Evolutionary conservation across 2,329 filamentous ascomycete genomes (phyloP).

Genomic region (Scytalidium sp.): DNA sequence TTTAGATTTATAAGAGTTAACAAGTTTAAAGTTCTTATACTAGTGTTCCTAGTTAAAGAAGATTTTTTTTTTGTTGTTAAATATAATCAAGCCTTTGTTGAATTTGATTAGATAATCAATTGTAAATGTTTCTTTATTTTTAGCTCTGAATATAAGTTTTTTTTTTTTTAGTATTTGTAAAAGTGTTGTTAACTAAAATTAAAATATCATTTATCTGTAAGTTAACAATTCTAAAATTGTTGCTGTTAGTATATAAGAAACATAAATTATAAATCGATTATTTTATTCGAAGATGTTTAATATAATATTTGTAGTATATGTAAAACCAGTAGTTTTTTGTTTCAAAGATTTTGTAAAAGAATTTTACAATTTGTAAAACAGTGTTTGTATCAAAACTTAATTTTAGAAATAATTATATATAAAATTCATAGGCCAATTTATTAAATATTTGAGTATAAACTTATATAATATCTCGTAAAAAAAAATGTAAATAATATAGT

Average conservation of each 20-base stretch:
- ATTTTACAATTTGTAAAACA: constrained; percentile 3
- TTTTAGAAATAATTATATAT: constrained; percentile 2
- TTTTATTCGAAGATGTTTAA: constrained; percentile 3
- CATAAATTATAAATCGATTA: constrained; percentile 6
- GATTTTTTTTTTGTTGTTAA: neutral
- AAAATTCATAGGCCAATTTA: constrained; percentile 8
- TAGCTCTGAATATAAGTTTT: constrained; percentile 6
- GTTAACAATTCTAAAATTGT: constrained; percentile 5
- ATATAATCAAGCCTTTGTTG: neutral
- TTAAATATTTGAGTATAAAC: constrained; percentile 8
- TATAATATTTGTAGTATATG: constrained; percentile 9
- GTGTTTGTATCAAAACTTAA: neutral
- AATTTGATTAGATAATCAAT: neutral
- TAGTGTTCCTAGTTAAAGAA: neutral
- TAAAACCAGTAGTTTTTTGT: constrained; percentile 10
- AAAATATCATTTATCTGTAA: constrained; percentile 11
- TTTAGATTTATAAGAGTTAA: neutral
- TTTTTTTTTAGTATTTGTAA: constrained; percentile 3
- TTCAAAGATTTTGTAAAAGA: constrained; percentile 9
- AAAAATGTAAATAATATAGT: neutral
- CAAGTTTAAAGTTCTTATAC: neutral
- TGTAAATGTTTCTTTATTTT: constrained; percentile 3
- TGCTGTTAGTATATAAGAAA: neutral
- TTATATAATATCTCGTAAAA: constrained; percentile 9
- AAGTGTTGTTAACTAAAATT: constrained; percentile 2